phyloP scores from a whole-genome alignment of 805 yeast genomes.

The Saccharomycopsis sp. region DNA sequence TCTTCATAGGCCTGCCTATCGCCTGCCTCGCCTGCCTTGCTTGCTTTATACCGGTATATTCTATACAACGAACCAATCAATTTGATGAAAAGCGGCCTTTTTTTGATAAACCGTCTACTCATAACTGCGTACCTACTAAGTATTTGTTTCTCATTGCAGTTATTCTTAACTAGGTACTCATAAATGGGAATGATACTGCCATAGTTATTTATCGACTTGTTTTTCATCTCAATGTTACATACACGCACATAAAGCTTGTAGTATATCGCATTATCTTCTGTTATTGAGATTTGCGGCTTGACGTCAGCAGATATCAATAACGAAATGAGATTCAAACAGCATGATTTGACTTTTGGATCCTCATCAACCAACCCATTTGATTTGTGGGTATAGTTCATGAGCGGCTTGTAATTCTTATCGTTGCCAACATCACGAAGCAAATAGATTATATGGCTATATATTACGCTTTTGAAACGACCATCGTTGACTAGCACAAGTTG shows the following conservation, averaged over 20 bases:
- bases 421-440: conserved; percentile 3
- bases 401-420: neutral
- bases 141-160: neutral
- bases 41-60: neutral
- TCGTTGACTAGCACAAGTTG: conserved; percentile 12
- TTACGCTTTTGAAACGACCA: neutral
- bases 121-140: conserved; percentile 3
- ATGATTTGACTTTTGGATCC: conserved; percentile 13
- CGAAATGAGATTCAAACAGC: conserved; percentile 14
- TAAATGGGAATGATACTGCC: conserved; percentile 14
- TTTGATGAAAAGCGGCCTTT: neutral
- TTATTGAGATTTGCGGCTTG: conserved; percentile 23
- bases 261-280: conserved; percentile 1
- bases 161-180: conserved; percentile 16
- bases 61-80: conserved; percentile 4
- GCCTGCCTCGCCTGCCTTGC: neutral
- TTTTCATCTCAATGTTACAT: conserved; percentile 16
- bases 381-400: conserved; percentile 8
- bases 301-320: conserved; percentile 12
- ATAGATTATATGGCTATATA: conserved; percentile 12
- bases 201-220: conserved; percentile 9
- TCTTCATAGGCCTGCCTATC: neutral
- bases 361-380: conserved; percentile 5
- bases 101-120: neutral
- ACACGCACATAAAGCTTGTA: conserved; percentile 12